Evolutionary conservation across 148 eudicot species (phyloP), one percentile per base, ranked within the genome.

Genomic region (Fagopyrum homotropicum): DNA sequence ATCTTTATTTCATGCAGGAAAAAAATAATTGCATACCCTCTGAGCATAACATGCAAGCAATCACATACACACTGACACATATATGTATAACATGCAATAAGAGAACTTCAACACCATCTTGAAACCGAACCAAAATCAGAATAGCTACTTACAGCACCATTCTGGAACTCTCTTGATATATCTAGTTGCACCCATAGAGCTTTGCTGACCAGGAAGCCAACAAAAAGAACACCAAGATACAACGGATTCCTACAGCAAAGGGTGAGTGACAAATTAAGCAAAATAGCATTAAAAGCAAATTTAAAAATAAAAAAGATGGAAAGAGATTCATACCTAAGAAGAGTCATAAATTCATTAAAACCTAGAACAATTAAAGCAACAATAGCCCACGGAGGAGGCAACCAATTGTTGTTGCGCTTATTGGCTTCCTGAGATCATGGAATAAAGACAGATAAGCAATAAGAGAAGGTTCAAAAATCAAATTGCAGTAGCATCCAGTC

Each of bases 341-440:
- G 91, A 57, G 99, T 88, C 99, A 95, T 96, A 75, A 96, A 92
- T 84, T 96, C 99, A 71, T 96, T 96, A 76, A 96, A 96, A 29
- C 99, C 99, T 46, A 96, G 82, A 79, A 96, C 75, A 50, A 89
- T 47, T 82, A 96, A 55, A 51, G 98, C 99, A 76, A 83, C 87
- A 59, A 96, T 90, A 35, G 99, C 99, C 99, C 99, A 96, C 77
- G 99, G 98, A 82, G 99, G 99, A 74, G 99, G 99, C 84, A 96
- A 48, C 98, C 98, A 92, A 80, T 89, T 96, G 89, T 91, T 96
- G 81, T 75, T 84, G 70, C 98, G 89, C 87, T 77, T 90, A 86
- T 89, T 96, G 71, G 99, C 99, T 80, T 92, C 99, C 99, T 96
- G 88, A 73, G 43, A 85, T 79, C 52, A 71, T 7, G n/a, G 68